These are phyloP conservation scores for Saposhnikovia divaricata DNA, from an alignment of 129 eudicot genomes.

Conservation along the genomic window DNA sequence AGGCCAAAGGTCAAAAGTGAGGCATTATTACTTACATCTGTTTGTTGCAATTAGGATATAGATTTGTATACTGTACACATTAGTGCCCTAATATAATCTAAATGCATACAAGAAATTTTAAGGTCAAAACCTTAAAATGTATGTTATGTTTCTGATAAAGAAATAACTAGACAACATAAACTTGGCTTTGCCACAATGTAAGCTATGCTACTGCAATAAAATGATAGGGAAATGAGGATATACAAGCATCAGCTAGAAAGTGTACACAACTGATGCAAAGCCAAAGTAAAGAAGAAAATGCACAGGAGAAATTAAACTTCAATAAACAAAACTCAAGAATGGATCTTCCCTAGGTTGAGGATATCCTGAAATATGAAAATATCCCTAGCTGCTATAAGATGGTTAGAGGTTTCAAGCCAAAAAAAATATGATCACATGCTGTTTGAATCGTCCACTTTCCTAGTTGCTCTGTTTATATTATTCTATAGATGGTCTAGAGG, in stretches of 20 bases:
- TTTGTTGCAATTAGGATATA: not conserved
- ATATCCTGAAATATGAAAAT: too few relatives aligned
- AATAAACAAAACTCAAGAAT: not conserved
- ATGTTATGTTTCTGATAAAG: not conserved
- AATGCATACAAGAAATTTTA: not conserved
- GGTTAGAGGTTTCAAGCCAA: too few relatives aligned
- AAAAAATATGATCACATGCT: too few relatives aligned
- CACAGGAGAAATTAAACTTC: not conserved
- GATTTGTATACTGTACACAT: too few relatives aligned
- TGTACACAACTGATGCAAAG: not conserved
- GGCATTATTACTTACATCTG: not conserved
- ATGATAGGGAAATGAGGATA: too few relatives aligned
- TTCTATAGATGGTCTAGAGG: too few relatives aligned
- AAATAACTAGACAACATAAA: too few relatives aligned
- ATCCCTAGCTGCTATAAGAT: too few relatives aligned
- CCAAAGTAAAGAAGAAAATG: not conserved
- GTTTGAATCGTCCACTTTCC: too few relatives aligned
- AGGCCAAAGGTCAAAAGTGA: not conserved
- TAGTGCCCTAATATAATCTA: not conserved
- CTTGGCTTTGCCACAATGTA: not conserved
- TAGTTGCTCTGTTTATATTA: too few relatives aligned
- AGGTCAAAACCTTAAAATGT: not conserved
- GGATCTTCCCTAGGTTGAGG: not conserved
- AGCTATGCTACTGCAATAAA: not conserved
- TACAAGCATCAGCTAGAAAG: not conserved